Evolutionary conservation across 2,329 filamentous ascomycete species (phyloP).

Genomic region (Hymenoscyphus salicellus): DNA sequence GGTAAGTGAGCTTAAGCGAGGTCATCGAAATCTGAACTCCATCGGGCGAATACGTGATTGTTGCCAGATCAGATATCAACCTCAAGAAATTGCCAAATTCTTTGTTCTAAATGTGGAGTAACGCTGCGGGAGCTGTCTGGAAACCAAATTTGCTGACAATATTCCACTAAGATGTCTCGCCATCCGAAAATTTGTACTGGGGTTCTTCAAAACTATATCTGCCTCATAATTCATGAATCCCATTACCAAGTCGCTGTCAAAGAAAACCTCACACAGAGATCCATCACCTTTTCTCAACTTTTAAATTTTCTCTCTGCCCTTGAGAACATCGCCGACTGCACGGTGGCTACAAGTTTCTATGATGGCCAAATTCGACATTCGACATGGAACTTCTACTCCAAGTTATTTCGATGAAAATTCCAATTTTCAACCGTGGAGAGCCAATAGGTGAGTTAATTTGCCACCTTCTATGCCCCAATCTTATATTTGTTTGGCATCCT

Average conservation of each 20-base stretch:
- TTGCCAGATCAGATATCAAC: too few species aligned
- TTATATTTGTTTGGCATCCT: conserved; percentile 7
- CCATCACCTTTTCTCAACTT: background rate
- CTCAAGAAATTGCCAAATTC: too few species aligned
- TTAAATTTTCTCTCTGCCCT: conserved; percentile 18
- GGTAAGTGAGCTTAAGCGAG: too few species aligned
- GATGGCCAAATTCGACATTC: conserved; percentile 37
- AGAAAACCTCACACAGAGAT: conserved; percentile 22
- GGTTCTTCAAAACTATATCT: conserved; percentile 35
- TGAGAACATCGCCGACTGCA: conserved; percentile 15
- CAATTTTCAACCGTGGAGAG: conserved; percentile 1
- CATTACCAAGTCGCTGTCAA: conserved; percentile 37
- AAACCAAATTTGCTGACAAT: too few species aligned
- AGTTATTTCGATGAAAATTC: conserved; percentile 6
- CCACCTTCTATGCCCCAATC: conserved; percentile 11
- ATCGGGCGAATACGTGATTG: too few species aligned
- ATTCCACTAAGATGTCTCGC: background rate
- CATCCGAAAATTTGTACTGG: conserved; percentile 18
- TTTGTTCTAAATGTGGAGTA: too few species aligned
- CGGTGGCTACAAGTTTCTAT: conserved; percentile 31
- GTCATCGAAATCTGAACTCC: too few species aligned
- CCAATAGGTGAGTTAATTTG: conserved; percentile 15
- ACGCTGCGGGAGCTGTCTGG: too few species aligned
- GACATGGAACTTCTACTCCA: conserved; percentile 15
- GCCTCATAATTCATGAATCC: conserved; percentile 35